A percentile compares a stretch with the other conserved stretches of the same genome.
Evolutionary conservation across 345 rosid genomes (phyloP).

Genomic region (Salix purpurea): DNA sequence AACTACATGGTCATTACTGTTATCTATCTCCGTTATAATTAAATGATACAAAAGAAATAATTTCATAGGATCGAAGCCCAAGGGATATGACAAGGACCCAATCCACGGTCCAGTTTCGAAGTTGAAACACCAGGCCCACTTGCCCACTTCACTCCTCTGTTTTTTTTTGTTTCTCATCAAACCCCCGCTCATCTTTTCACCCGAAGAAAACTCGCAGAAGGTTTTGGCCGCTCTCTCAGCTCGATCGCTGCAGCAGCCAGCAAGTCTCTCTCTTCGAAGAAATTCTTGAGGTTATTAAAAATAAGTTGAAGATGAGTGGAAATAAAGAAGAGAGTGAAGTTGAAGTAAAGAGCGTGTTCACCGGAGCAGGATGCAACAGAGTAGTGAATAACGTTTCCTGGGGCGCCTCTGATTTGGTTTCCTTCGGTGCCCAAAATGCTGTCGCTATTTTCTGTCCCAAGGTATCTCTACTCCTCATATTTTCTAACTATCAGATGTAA

Average conservation of each 20-base stretch:
- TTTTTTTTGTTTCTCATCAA: background rate
- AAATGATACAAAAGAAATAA: too few relatives aligned
- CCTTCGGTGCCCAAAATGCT: constrained; percentile 84
- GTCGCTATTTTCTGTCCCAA: constrained; percentile 75
- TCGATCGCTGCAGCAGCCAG: background rate
- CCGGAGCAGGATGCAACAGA: constrained; percentile 92
- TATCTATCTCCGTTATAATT: too few relatives aligned
- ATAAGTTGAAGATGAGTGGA: background rate
- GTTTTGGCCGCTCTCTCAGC: background rate
- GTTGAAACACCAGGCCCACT: background rate
- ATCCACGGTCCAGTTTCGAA: too few relatives aligned
- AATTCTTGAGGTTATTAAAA: too few relatives aligned
- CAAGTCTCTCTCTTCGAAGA: background rate
- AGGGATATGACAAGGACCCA: too few relatives aligned
- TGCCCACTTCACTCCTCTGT: background rate
- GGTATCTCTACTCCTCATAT: constrained; percentile 26
- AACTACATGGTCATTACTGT: too few relatives aligned
- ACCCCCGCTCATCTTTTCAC: too few relatives aligned
- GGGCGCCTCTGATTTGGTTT: constrained; percentile 74
- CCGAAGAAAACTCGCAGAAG: too few relatives aligned
- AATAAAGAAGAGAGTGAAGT: constrained; percentile 8
- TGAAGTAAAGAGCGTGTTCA: constrained; percentile 57
- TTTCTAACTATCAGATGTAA: background rate
- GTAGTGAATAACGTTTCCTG: constrained; percentile 85
- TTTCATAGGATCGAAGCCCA: too few relatives aligned